Evolutionary conservation across 2,329 filamentous ascomycete species (phyloP), one percentile per base, ranked within the genome.

Genomic region (Nemania diffusa): DNA sequence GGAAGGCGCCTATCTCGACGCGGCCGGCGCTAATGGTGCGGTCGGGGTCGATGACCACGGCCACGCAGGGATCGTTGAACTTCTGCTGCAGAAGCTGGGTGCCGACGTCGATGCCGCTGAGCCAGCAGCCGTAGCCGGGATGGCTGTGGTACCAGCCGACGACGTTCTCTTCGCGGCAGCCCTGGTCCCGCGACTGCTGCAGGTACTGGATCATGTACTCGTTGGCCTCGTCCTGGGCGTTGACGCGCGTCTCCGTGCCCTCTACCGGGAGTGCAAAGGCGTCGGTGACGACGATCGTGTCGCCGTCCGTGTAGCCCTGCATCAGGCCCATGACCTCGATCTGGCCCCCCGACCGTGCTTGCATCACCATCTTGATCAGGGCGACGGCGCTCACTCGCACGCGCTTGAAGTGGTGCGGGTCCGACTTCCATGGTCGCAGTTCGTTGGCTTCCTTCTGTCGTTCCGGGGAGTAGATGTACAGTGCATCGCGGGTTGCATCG

Each of bases 111-210:
- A 99, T 98, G 65, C 96, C 96, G 42, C 91, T 94, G 27, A 99
- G 87, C 96, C 96, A 99, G 84, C 96, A 99, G 51, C 96, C 96
- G 79, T 99, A 99, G 27, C 96, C 96, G 0, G 96, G 96, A 78
- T 99, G 96, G 73, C 91, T 95, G 81, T 99, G 96, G 80, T 99
- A 99, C 96, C 96, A 99, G 20, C 96, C 96, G 17, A 99, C 92
- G 0, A 93, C 92, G 78, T 99, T 98, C 81, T 99, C 96, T 78
- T 91, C 84, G 63, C 94, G 84, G 72, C 70, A 69, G 84, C 78
- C 93, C 87, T 83, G 92, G 76, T 94, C 90, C 66, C 95, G 87
- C 73, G 91, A 92, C 2, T 90, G 84, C 73, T 91, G 85, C 29
- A 97, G 86, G 77, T 97, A 98, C 72, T 92, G 88, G 62, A 97